Evolutionary conservation across 2,329 filamentous ascomycete species (phyloP), one percentile per base, ranked within the genome.

Genomic region (Volutella citrinella): DNA sequence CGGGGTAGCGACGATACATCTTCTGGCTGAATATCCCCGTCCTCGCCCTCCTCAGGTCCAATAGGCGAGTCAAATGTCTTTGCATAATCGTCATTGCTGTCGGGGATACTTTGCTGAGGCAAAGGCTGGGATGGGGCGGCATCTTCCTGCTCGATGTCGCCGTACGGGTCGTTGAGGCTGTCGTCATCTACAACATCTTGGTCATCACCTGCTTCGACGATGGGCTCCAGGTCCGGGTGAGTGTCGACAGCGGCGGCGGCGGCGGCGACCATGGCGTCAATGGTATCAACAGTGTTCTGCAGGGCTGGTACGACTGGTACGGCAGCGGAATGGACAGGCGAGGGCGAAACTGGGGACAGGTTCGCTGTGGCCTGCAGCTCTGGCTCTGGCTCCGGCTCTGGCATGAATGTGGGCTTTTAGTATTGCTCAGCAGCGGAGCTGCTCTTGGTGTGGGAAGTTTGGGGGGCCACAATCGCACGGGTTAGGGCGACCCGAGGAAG

Each of bases 341-440:
- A 60, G 29, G 72, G 74, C 32, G 72, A 76, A 30, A 75, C 52
- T 10, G 72, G 72, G 29, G 65, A 73, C 37, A 77, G 60, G 56
- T 69, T 64, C 60, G 72, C 72, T 48, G 70, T 66, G 49, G 72
- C 72, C 66, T 72, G 65, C 44, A 74, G 52, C 52, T 69, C 50
- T 43, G 50, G 40, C 43, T 53, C 62, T 28, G 68, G 66, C 38
- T 68, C 59, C 41, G 55, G 59, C 42, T 67, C 65, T 54, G 63
- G 63, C 70, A 75, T 74, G 56, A 66, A 64, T 46, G 31, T 43
- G 40, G 42, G 41, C 32, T 47, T 34, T 28, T 34, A 32, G 36
- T 38, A 34, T n/a, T n/a, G n/a, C n/a, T n/a, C n/a, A n/a, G n/a
- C n/a, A n/a, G n/a, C n/a, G n/a, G n/a, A n/a, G n/a, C n/a, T n/a